Percentiles rank a stretch among this genome's conserved stretches.
phyloP scores from a whole-genome alignment of 2,329 filamentous ascomycete species.

The Verticillium longisporum region DNA sequence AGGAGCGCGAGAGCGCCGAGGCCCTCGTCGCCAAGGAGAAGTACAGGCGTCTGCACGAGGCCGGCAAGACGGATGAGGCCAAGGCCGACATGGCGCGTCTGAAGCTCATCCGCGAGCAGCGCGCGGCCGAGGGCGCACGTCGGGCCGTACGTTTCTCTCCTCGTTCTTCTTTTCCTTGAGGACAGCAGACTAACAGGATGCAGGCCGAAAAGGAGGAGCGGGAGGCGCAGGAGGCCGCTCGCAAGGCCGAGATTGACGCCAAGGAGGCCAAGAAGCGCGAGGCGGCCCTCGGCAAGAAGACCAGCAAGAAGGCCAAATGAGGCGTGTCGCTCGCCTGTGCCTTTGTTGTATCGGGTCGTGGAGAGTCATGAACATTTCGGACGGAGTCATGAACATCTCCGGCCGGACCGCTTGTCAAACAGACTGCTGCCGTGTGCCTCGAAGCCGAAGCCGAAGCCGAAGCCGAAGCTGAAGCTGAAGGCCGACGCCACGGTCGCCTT shows the following conservation, averaged over 20 bases:
- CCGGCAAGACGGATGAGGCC: conserved; percentile 95
- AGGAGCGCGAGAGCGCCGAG: conserved; percentile 69
- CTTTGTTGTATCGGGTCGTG: background rate
- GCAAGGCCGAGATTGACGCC: conserved; percentile 44
- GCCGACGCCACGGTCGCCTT: background rate
- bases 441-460: too few species aligned
- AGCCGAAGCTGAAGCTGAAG: background rate
- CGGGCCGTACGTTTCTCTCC: conserved; percentile 55
- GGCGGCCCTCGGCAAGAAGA: conserved; percentile 44
- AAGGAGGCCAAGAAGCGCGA: conserved; percentile 50
- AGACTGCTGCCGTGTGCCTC: too few species aligned
- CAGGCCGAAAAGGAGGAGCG: conserved; percentile 54
- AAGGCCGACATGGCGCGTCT: conserved; percentile 82
- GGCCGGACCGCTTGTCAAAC: background rate
- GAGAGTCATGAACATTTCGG: background rate
- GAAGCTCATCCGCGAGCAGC: conserved; percentile 74
- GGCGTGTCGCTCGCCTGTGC: background rate
- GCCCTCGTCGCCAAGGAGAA: conserved; percentile 83
- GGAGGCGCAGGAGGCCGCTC: conserved; percentile 42
- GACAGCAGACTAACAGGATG: background rate
- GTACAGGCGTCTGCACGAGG: conserved; percentile 86
- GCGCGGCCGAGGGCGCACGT: conserved; percentile 74
- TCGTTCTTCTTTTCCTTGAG: background rate
- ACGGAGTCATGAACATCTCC: background rate
- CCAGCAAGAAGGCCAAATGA: conserved; percentile 36